phyloP scores from a whole-genome alignment of 352 stramenopile genomes.

The Halophytophthora polymorphica region DNA sequence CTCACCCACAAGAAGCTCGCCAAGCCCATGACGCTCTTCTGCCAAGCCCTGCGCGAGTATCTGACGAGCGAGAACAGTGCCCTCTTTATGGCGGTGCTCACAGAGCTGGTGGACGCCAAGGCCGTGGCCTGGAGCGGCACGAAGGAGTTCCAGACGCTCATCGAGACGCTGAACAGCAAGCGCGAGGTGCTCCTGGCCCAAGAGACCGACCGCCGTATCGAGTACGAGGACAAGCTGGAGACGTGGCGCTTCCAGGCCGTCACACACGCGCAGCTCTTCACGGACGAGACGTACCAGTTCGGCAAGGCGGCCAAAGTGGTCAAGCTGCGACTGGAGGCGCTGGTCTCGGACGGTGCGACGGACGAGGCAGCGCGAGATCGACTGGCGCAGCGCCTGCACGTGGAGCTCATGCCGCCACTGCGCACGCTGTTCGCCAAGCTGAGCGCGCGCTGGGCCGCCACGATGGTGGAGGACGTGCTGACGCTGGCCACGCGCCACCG shows the following conservation, averaged over 20 bases:
- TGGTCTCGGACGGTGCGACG: slow-evolving; percentile 11
- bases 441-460: slow-evolving; percentile 49
- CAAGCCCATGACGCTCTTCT: slow-evolving; percentile 62
- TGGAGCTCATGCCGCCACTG: slow-evolving; percentile 59
- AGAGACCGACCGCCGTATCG: slow-evolving; percentile 1
- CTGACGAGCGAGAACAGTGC: slow-evolving; percentile 31
- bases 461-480: slow-evolving; percentile 58
- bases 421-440: slow-evolving; percentile 59
- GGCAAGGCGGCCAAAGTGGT: slow-evolving; percentile 63
- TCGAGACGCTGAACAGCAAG: slow-evolving; percentile 41
- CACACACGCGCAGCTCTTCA: slow-evolving; percentile 69
- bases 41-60: slow-evolving; percentile 40
- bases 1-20: slow-evolving; percentile 70
- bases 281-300: slow-evolving; percentile 82
- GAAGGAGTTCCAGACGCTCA: slow-evolving; percentile 48
- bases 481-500: slow-evolving; percentile 48
- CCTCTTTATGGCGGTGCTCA: slow-evolving; percentile 47
- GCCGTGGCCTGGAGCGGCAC: slow-evolving; percentile 40
- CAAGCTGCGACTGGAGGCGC: slow-evolving; percentile 42
- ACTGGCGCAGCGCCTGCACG: slow-evolving; percentile 14
- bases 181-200: slow-evolving; percentile 21
- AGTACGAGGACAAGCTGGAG: slow-evolving; percentile 20
- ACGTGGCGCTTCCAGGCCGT: slow-evolving; percentile 58
- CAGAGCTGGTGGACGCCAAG: slow-evolving; percentile 44
- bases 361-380: slow-evolving; percentile 9